Base-by-base conservation (phyloP, 352 stramenopile genomes). In the Peronosclerospora sorghi region DNA sequence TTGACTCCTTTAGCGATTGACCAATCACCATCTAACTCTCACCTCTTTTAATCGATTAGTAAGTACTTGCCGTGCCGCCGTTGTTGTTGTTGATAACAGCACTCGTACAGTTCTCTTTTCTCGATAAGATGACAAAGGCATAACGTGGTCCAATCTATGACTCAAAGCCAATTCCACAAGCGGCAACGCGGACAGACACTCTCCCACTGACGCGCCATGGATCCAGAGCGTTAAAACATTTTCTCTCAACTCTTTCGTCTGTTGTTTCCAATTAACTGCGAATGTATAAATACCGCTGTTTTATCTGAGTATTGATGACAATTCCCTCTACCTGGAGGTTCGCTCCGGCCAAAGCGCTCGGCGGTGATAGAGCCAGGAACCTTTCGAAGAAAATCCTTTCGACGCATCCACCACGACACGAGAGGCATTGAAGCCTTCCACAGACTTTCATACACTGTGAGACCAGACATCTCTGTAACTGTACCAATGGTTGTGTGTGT, bases 161-260 rank as follows among this genome's bases (percentile, higher is more conserved):
- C 38, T 56, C 28, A 83, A 45, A 18, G 64, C 55, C 35, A 79
- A 56, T 23, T 80, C 60, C 45, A 88, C 63, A 15, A 88, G 36
- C 5, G 76, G 73, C 17, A 88, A 50, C 28, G 58, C 73, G 5
- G 71, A 85, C 21, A 88, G 48, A 43, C 71, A 85, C 50, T 88
- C 76, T 8, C 76, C 76, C 19, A 86, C 71, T 0, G 76, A 88
- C 8, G 76, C 76, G 12, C 71, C 71, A 39, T 88, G 76, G 53
- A 88, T 79, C 76, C 76, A 88, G 13, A 82, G 29, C 6, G 60
- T 77, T n/a, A 71, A 64, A 8, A 13, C 48, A 0, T 41, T 24
- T 32, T 27, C 41, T 8, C 28, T 44, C 1, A 0, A 15, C 1
- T 8, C 29, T 32, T 20, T 15, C 32, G 5, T n/a, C 1, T 21